phyloP scores from a whole-genome alignment of 371 early-diverging fungal species.

The Actinomortierella wolfii region DNA sequence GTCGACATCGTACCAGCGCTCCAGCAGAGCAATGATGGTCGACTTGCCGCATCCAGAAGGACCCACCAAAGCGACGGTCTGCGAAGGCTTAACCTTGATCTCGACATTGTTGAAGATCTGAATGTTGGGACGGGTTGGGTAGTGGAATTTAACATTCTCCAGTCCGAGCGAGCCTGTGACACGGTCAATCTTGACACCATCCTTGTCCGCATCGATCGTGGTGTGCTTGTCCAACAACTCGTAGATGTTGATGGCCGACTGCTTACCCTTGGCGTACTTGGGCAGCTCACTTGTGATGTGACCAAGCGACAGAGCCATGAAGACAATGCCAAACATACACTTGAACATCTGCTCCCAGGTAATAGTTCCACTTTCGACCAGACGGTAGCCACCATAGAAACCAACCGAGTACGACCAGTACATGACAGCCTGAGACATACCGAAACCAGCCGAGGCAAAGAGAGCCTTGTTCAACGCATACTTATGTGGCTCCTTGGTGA shows the following conservation, averaged over 20 bases:
- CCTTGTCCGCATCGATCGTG: slow-evolving; percentile 54
- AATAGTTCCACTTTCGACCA: slow-evolving; percentile 43
- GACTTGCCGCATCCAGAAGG: slow-evolving; percentile 75
- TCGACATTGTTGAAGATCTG: slow-evolving; percentile 75
- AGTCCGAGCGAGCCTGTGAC: slow-evolving; percentile 62
- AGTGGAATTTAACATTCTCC: slow-evolving; percentile 72
- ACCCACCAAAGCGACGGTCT: slow-evolving; percentile 84
- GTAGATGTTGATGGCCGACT: slow-evolving; percentile 75
- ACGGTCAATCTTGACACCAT: slow-evolving; percentile 48
- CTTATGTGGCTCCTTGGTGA: slow-evolving; percentile 65
- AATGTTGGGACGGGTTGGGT: slow-evolving; percentile 84
- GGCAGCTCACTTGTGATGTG: slow-evolving; percentile 53
- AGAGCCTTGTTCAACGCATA: slow-evolving; percentile 61
- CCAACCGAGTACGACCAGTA: slow-evolving; percentile 66
- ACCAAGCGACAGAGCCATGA: slow-evolving; percentile 65
- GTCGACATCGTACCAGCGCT: slow-evolving; percentile 79
- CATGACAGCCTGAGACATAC: slow-evolving; percentile 63
- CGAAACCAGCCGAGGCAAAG: slow-evolving; percentile 62
- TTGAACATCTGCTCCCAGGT: slow-evolving; percentile 52
- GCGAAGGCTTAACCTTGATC: slow-evolving; percentile 64
- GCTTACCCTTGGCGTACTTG: slow-evolving; percentile 76
- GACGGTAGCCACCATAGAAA: slow-evolving; percentile 62
- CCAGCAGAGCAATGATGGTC: slow-evolving; percentile 68
- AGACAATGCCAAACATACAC: slow-evolving; percentile 72
- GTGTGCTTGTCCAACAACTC: slow-evolving; percentile 62